Conservation (phyloP, 495 filamentous ascomycete genomes). For the Immersiella caudata region DNA sequence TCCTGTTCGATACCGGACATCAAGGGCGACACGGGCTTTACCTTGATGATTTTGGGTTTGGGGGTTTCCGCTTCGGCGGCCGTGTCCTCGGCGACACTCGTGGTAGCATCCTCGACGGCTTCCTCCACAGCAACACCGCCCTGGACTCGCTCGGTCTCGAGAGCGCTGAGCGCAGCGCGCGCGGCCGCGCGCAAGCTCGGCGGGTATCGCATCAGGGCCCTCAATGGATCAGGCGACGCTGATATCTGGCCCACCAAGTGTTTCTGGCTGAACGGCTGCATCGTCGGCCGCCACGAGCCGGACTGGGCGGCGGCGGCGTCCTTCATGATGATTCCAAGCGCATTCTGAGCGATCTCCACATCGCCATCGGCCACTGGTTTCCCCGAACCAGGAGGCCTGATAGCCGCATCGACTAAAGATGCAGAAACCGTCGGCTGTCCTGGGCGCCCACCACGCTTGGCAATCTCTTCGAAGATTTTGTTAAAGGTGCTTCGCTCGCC, state of each 20-base stretch:
- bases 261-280: conserved; percentile 20
- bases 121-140: not conserved
- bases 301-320: conserved; percentile 34
- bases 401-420: not conserved
- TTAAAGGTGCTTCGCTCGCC: conserved; percentile 58
- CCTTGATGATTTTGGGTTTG: not conserved
- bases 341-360: not conserved
- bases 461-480: conserved; percentile 61
- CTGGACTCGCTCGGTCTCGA: conserved; percentile 24
- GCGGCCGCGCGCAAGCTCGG: conserved; percentile 45
- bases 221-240: conserved; percentile 33
- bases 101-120: not conserved
- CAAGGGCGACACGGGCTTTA: not conserved
- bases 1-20: conserved; percentile 35
- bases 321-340: conserved; percentile 40
- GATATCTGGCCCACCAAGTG: conserved; percentile 22
- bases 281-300: conserved; percentile 19
- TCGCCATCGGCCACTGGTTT: not conserved
- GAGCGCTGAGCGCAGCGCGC: conserved; percentile 38
- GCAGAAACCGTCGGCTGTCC: not conserved
- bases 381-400: not conserved
- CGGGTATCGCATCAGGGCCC: conserved; percentile 46
- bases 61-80: not conserved
- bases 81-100: not conserved
- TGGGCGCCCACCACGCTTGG: conserved; percentile 24